These are phyloP conservation scores for Fagopyrum homotropicum DNA, from an alignment of 148 eudicot species.

Conservation along the genomic window DNA sequence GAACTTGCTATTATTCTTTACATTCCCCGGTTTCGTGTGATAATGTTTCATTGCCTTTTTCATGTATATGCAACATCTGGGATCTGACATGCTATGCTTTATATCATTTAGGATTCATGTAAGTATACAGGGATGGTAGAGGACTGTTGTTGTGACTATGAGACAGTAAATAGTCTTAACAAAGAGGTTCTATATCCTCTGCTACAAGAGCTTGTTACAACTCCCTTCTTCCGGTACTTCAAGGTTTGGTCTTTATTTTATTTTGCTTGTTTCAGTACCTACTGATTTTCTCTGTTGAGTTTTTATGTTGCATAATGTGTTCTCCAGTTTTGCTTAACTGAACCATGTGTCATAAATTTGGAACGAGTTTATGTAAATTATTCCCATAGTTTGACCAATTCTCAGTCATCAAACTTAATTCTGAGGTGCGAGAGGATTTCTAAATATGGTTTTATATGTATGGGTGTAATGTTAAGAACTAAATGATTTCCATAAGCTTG, in stretches of 20 bases:
- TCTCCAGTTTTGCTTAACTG: slow-evolving; percentile 45
- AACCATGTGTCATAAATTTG: slow-evolving; percentile 20
- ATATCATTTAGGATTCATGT: slow-evolving; percentile 10
- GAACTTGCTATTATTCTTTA: neutral
- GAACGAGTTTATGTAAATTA: slow-evolving; percentile 10
- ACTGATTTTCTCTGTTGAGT: neutral
- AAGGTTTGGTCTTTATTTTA: slow-evolving; percentile 43
- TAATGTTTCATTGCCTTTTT: neutral
- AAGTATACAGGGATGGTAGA: slow-evolving; percentile 88
- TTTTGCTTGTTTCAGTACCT: neutral
- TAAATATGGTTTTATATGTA: neutral
- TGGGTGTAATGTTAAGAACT: neutral
- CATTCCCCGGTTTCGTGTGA: neutral
- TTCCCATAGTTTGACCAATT: slow-evolving; percentile 17
- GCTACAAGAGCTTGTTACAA: slow-evolving; percentile 83
- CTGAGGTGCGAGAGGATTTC: neutral
- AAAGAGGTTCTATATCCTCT: slow-evolving; percentile 74
- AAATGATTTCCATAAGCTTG: neutral
- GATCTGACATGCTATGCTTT: neutral
- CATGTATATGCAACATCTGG: neutral
- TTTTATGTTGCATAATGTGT: slow-evolving; percentile 35
- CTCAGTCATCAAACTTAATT: neutral
- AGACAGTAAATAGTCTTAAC: slow-evolving; percentile 72
- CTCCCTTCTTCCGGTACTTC: slow-evolving; percentile 91
- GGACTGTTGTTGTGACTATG: slow-evolving; percentile 95